Percentiles rank a stretch among this genome's conserved stretches.
Conservation (phyloP, 768 basidiomycete species). For the Macrolepiota fuliginosa region DNA sequence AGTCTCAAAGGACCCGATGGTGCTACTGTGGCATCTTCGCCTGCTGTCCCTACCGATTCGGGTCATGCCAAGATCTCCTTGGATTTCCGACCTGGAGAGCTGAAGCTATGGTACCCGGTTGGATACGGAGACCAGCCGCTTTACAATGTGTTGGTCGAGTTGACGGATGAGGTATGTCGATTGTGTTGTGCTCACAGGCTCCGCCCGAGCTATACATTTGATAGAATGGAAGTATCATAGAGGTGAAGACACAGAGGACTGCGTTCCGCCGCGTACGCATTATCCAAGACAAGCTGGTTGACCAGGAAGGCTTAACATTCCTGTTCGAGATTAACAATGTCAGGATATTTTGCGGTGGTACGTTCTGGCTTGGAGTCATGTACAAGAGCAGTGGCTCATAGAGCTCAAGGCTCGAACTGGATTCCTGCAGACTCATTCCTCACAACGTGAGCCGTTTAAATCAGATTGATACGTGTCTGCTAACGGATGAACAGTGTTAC, state of each 20-base stretch:
- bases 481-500: constrained; percentile 32
- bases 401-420: constrained; percentile 74
- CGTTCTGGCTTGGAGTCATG: constrained; percentile 12
- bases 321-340: constrained; percentile 90
- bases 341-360: constrained; percentile 84
- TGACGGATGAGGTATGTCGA: constrained; percentile 52
- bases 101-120: constrained; percentile 85
- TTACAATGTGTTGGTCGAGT: constrained; percentile 56
- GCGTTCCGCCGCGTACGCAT: constrained; percentile 79
- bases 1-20: constrained; percentile 49
- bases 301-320: constrained; percentile 79
- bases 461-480: not conserved
- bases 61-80: constrained; percentile 41
- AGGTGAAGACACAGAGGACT: constrained; percentile 54
- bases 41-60: constrained; percentile 31
- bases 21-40: constrained; percentile 36
- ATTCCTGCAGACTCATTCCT: constrained; percentile 93
- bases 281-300: constrained; percentile 77
- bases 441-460: constrained; percentile 54
- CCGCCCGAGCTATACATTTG: not conserved
- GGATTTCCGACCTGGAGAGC: constrained; percentile 48
- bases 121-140: constrained; percentile 81
- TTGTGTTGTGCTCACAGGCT: not conserved
- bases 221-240: constrained; percentile 51
- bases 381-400: not conserved